Conservation (phyloP, 495 filamentous ascomycete genomes). For the Aspergillus cristatus region DNA sequence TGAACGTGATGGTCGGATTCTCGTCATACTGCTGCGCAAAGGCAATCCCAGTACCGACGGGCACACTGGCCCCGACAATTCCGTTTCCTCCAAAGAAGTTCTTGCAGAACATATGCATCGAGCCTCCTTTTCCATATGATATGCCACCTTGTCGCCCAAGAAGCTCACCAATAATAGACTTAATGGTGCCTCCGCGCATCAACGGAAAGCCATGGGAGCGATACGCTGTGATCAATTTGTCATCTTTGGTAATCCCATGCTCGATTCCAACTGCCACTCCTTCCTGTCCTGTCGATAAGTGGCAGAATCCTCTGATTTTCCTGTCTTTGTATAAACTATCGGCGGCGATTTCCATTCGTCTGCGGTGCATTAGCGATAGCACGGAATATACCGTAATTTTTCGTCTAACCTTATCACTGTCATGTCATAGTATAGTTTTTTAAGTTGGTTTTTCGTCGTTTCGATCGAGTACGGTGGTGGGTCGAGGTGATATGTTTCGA, state of each 20-base stretch:
- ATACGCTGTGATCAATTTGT: conserved; percentile 89
- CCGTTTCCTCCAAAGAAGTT: conserved; percentile 93
- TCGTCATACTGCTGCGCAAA: conserved; percentile 83
- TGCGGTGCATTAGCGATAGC: conserved; percentile 2
- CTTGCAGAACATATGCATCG: conserved; percentile 95
- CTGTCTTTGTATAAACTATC: conserved; percentile 23
- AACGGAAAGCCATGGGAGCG: conserved; percentile 88
- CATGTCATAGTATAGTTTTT: conserved; percentile 17
- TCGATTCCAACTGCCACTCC: conserved; percentile 90
- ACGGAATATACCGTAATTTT: background rate
- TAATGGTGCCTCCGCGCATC: conserved; percentile 81
- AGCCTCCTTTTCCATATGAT: conserved; percentile 87
- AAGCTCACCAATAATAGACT: conserved; percentile 83
- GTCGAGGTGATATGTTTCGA: conserved; percentile 18
- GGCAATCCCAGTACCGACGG: conserved; percentile 80
- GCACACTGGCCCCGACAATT: conserved; percentile 90
- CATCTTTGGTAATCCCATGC: conserved; percentile 72
- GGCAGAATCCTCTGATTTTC: conserved; percentile 28
- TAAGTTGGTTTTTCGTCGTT: conserved; percentile 18
- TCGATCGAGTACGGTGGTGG: conserved; percentile 17
- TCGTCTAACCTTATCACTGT: conserved; percentile 6
- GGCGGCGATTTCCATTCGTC: conserved; percentile 14
- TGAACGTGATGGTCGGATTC: conserved; percentile 64
- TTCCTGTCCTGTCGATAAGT: conserved; percentile 52
- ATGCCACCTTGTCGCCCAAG: conserved; percentile 83